These are phyloP conservation scores for Crucihimalaya himalaica DNA, from an alignment of 345 rosid species.

Conservation along the genomic window DNA sequence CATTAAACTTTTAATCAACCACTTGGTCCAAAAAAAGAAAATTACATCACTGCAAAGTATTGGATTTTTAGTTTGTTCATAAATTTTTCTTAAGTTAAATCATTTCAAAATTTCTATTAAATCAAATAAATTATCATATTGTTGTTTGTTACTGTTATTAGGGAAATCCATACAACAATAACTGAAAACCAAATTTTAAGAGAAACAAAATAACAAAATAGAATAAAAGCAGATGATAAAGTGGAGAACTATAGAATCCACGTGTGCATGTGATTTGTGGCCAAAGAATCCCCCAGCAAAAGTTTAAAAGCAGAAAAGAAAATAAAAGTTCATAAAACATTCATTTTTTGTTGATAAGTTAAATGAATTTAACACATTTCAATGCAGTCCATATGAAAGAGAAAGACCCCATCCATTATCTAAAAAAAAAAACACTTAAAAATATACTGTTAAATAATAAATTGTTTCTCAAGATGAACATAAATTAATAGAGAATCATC, in stretches of 20 bases:
- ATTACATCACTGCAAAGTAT: too few species aligned
- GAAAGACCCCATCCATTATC: neutral
- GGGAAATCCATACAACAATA: neutral
- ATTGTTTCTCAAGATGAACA: neutral
- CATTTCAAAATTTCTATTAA: constrained; percentile 1
- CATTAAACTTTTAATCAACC: too few species aligned
- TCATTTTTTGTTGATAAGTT: neutral
- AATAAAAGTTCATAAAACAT: constrained; percentile 5
- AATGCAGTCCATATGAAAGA: constrained; percentile 21
- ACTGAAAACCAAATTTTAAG: neutral
- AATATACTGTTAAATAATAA: neutral
- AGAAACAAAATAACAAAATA: neutral
- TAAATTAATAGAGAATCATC: neutral
- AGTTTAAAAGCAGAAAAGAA: constrained; percentile 10
- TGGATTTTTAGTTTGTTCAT: too few species aligned
- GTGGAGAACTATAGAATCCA: too few species aligned
- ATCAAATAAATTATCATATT: neutral
- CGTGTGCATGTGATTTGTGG: neutral
- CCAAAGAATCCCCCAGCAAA: constrained; percentile 6
- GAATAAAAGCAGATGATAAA: too few species aligned
- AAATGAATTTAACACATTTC: constrained; percentile 18
- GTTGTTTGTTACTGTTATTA: neutral
- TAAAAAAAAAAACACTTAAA: neutral
- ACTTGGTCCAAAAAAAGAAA: too few species aligned
- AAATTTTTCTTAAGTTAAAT: neutral